A percentile compares a stretch with the other conserved stretches of the same genome.
These are phyloP conservation scores for Leucoagaricus sp. DNA, from an alignment of 1,284 basidiomycete genomes.

Conservation along the genomic window DNA sequence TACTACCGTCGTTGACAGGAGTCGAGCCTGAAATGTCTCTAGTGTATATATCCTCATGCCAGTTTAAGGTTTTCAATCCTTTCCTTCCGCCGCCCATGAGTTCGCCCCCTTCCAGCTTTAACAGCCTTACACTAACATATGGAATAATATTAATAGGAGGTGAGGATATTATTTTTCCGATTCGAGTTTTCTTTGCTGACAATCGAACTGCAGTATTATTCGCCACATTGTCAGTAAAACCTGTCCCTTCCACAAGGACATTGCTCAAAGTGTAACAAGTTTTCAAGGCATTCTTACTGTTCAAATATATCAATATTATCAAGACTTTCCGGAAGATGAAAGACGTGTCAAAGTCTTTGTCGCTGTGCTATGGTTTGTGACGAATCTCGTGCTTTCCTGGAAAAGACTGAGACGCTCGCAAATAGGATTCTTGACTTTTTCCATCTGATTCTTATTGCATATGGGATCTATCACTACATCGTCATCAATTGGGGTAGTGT, in stretches of 20 bases:
- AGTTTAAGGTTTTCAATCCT: not conserved
- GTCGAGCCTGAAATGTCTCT: not conserved
- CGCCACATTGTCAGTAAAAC: conserved; percentile 11
- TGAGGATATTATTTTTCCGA: not conserved
- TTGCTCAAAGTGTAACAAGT: not conserved
- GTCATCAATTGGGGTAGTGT: conserved; percentile 18
- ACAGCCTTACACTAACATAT: conserved; percentile 4
- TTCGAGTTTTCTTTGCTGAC: not conserved
- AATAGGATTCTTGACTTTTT: conserved; percentile 18
- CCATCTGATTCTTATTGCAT: conserved; percentile 17
- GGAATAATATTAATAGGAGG: conserved; percentile 12
- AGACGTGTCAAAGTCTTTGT: conserved; percentile 11
- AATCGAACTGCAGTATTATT: conserved; percentile 5
- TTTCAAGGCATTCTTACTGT: conserved; percentile 14
- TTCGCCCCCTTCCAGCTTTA: not conserved
- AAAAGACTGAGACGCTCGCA: not conserved
- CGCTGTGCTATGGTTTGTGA: not conserved
- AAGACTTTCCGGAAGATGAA: conserved; percentile 10
- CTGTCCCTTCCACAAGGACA: not conserved
- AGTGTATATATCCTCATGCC: not conserved
- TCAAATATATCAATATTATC: conserved; percentile 13
- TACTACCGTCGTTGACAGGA: not conserved
- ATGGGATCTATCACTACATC: conserved; percentile 18
- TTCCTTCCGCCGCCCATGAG: not conserved
- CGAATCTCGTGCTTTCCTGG: not conserved